These are phyloP conservation scores for Fusarium ambrosium DNA, from an alignment of 2,329 filamentous ascomycete genomes.

Conservation along the genomic window DNA sequence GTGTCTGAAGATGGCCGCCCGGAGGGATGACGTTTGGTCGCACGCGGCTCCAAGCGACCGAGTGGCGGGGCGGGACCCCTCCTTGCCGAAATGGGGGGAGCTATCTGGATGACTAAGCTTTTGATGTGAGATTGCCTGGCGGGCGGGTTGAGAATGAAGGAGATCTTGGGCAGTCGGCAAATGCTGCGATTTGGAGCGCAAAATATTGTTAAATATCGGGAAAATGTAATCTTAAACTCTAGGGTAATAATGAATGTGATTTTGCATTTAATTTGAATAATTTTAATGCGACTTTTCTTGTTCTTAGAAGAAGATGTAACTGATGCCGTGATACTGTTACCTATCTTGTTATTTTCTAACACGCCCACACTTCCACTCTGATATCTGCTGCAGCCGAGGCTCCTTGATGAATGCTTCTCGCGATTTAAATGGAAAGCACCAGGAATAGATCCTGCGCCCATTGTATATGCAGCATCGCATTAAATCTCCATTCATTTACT, in stretches of 20 bases:
- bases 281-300: not conserved
- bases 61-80: conserved; percentile 23
- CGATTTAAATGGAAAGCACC: not conserved
- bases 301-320: not conserved
- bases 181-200: too few relatives aligned
- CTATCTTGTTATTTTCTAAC: not conserved
- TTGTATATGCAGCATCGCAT: not conserved
- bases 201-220: too few relatives aligned
- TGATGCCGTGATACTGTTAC: not conserved
- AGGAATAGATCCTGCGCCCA: not conserved
- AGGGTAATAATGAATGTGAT: not conserved
- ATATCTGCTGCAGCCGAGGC: not conserved
- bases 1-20: conserved; percentile 37
- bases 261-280: not conserved
- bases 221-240: too few relatives aligned
- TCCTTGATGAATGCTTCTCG: not conserved
- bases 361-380: not conserved
- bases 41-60: conserved; percentile 32
- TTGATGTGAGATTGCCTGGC: not conserved
- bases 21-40: conserved; percentile 45
- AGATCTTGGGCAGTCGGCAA: not conserved
- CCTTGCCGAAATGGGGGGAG: conserved; percentile 10
- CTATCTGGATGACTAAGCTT: conserved; percentile 5
- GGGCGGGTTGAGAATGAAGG: not conserved
- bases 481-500: not conserved